Evolutionary conservation across 371 early-diverging fungal species (phyloP), one percentile per base, ranked within the genome.

Genomic region (Massospora cicadina): DNA sequence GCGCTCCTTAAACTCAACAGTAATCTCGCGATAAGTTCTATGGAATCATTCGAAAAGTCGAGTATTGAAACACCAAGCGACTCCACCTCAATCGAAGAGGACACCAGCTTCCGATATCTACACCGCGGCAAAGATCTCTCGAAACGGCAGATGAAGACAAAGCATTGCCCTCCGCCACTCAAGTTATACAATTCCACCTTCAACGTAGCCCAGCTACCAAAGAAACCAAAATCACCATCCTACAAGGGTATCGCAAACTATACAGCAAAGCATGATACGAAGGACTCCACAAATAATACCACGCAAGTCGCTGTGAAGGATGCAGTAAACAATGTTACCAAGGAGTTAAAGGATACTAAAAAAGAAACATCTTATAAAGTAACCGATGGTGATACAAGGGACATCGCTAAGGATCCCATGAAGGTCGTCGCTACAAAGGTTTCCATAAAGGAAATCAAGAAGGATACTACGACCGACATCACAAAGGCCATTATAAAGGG

Each of bases 141-240:
- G 10, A 27, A 27, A 25, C 57, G 57, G 3, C 57, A 57, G 57
- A 57, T 57, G 57, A 57, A 57, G 21, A 57, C 57, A n/a, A 57
- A 57, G 57, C 28, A 27, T 57, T 57, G 57, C 28, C 57, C 57
- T 10, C 57, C 57, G 26, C 57, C 57, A 12, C 57, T 57, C 26
- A 27, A 57, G 28, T 27, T 57, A n/a, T 25, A 2, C 5, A 57
- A 57, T 26, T 57, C 57, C 21, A 21, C 57, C 25, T 57, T 57
- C 57, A 57, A 57, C 23, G 21, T 21, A 5, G 28, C 23, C 57
- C 13, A 54, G 54, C 54, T 54, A n/a, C n/a, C 54, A 54, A 54
- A 13, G n/a, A 54, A n/a, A 54, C 54, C 54, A 54, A 54, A 54
- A n/a, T 54, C 54, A 54, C 13, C 54, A n/a, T n/a, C n/a, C n/a